Evolutionary conservation across 2,329 filamentous ascomycete genomes (phyloP), one percentile per base, ranked within the genome.

Genomic region (Eutypella sp.): DNA sequence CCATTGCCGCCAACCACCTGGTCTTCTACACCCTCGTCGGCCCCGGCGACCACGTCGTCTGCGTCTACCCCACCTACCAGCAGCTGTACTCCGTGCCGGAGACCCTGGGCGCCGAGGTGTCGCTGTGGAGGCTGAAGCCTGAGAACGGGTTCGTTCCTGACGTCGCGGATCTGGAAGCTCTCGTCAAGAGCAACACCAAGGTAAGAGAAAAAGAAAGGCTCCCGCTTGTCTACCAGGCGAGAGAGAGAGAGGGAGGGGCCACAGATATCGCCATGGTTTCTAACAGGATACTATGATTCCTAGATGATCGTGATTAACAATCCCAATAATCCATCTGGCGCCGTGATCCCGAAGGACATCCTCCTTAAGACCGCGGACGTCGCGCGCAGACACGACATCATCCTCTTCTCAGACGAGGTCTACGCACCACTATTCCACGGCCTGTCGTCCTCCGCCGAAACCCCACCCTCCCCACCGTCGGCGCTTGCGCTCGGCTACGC

Each of bases 41-140:
- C 0, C 79, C 82, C 0, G 86, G 83, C 1, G 88, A 95, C 60
- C 89, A 95, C 72, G 85, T 92, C 40, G 78, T 95, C 47, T 93
- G 87, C 58, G 86, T 93, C 47, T 88, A 90, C 61, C 89, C 90
- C 11, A 92, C 88, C 1, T 95, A 93, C 58, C 87, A 93, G 63
- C 88, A 93, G 57, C 75, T 95, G 2, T 93, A 92, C 60, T 73
- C 81, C 9, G 79, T 95, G 1, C 88, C 89, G 0, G 73, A 75
- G 53, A 85, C 82, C 31, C 68, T 95, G 5, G 89, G 89, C 0
- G 88, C 87, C 1, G 79, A 88, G 47, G 85, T 95, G 15, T 82
- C 82, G 36, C 64, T 92, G 10, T 95, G 89, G 89, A 81, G 79
- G 60, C 73, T 89, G 8, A 76, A 74, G 41, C 73, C 78, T 33